Base-by-base conservation (phyloP, 2,329 filamentous ascomycete genomes). In the Aspergillus alliaceus region DNA sequence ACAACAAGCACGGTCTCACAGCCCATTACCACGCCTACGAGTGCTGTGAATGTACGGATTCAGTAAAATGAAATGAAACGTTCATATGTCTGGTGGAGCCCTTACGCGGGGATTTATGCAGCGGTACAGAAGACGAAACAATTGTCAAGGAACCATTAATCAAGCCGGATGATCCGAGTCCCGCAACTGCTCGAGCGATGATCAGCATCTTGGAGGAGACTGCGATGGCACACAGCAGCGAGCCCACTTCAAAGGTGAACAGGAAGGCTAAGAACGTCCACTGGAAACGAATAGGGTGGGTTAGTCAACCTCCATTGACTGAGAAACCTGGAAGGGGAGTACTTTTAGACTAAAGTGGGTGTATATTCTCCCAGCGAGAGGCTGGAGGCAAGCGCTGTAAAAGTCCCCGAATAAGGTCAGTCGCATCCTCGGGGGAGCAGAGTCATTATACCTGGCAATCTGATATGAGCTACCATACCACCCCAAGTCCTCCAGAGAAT, bases 241-340 rank as follows among this genome's bases (percentile, higher is more conserved):
- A 72, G 1, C 77, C 78, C 14, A 75, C n/a, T 56, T 80, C 76
- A 56, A 80, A 80, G 71, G 71, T 1, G 66, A 60, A 4, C 64
- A 69, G 2, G 34, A 70, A 56, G 1, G 71, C 72, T 40, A 77
- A 54, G 51, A 77, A 71, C 54, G 68, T 32, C 24, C 29, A 44
- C 50, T 52, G n/a, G n/a, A n/a, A n/a, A n/a, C n/a, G n/a, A n/a
- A n/a, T n/a, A n/a, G n/a, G n/a, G n/a, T n/a, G n/a, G n/a, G n/a
- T n/a, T n/a, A n/a, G n/a, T n/a, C n/a, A n/a, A n/a, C n/a, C n/a
- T n/a, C n/a, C n/a, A n/a, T n/a, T n/a, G n/a, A n/a, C n/a, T n/a
- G n/a, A n/a, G n/a, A n/a, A n/a, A n/a, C n/a, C n/a, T n/a, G n/a
- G 12, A 22, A 29, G 8, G 40, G 2, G 6, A 8, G 40, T 40